Evolutionary conservation across 352 stramenopile genomes (phyloP).

Genomic region (Globisporangium radiosum): DNA sequence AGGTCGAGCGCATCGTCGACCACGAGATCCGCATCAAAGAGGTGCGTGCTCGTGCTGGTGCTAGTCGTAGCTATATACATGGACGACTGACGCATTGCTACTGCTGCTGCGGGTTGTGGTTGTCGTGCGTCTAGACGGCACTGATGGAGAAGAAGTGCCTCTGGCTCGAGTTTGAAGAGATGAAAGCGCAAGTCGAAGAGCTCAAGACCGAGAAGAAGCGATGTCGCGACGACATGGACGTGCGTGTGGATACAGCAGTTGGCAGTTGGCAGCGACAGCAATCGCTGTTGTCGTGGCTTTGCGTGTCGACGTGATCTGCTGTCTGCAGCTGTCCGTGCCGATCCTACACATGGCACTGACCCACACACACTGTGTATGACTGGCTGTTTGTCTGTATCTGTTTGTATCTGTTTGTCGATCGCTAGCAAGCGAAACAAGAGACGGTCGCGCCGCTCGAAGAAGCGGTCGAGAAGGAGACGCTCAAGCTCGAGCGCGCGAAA

Average conservation of each 20-base stretch:
- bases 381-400: not conserved
- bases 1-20: conserved; percentile 79
- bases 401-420: not conserved
- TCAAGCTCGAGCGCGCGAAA: conserved; percentile 58
- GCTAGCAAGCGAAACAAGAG: conserved; percentile 57
- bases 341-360: no score
- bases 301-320: no score
- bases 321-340: no score
- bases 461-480: conserved; percentile 57
- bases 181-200: conserved; percentile 57
- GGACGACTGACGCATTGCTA: not conserved
- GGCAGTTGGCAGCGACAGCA: no score
- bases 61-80: not conserved
- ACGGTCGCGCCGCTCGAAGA: conserved; percentile 59
- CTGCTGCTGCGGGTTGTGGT: not conserved
- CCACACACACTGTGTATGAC: not conserved
- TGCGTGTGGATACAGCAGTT: conserved; percentile 12
- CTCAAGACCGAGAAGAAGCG: conserved; percentile 63
- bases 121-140: conserved; percentile 32
- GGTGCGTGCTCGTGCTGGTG: conserved; percentile 17
- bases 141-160: conserved; percentile 85
- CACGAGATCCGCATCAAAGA: conserved; percentile 77
- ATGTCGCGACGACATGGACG: conserved; percentile 64
- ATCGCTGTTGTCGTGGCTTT: no score
- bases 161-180: conserved; percentile 81